Conservation (phyloP, 495 filamentous ascomycete species). For the Penicillium macrosclerotiorum region DNA sequence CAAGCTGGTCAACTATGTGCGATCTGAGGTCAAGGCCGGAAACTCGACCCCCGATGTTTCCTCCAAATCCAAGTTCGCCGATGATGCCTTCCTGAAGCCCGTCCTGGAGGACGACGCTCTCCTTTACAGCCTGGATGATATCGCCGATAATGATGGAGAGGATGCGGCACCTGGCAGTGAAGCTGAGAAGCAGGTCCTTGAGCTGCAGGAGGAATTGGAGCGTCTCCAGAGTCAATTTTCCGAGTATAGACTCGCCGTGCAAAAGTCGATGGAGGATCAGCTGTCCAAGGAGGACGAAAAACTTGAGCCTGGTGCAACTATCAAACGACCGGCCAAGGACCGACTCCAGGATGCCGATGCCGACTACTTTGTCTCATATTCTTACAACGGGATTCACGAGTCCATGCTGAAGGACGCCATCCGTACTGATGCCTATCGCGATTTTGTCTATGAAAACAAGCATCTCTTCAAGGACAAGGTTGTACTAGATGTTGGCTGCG, state of each 20-base stretch:
- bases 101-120: conserved; percentile 88
- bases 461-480: conserved; percentile 86
- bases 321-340: conserved; percentile 14
- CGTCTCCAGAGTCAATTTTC: conserved; percentile 64
- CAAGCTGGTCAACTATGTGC: conserved; percentile 83
- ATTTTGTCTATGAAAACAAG: conserved; percentile 80
- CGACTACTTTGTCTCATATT: conserved; percentile 82
- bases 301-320: conserved; percentile 21
- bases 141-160: conserved; percentile 43
- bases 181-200: conserved; percentile 57
- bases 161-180: conserved; percentile 25
- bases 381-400: conserved; percentile 85
- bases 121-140: conserved; percentile 78
- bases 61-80: conserved; percentile 57
- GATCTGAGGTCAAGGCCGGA: conserved; percentile 52
- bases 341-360: conserved; percentile 43
- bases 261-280: conserved; percentile 67
- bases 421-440: conserved; percentile 65
- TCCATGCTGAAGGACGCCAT: conserved; percentile 81
- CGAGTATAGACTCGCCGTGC: conserved; percentile 68
- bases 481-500: conserved; percentile 90
- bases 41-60: conserved; percentile 54
- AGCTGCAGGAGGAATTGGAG: conserved; percentile 68
- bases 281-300: conserved; percentile 53
- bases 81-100: conserved; percentile 77